Evolutionary conservation across 768 basidiomycete species (phyloP), one percentile per base, ranked within the genome.

Genomic region (Podaxis sp.): DNA sequence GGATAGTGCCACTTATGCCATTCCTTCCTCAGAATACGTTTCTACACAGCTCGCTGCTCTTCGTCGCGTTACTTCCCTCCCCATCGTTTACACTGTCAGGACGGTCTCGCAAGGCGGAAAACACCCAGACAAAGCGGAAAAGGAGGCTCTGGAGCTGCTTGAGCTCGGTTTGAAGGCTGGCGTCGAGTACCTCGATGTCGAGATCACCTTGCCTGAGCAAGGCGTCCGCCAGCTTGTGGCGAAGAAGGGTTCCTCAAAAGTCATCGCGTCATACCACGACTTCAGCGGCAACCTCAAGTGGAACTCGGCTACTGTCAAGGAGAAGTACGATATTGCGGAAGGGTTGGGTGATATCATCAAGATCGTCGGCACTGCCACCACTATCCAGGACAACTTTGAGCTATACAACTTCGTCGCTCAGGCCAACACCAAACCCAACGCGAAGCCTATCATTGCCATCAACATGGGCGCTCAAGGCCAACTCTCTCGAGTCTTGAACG

Each of bases 261-360:
- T 98, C 69, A 88, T 99, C 62, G 91, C 94, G 0, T 97, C 95
- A 5, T 97, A 90, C 88, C 96, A 98, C 71, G 95, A 99, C 69
- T 95, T 91, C 89, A 88, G 85, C 49, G 96, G 96, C 2, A 78
- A 80, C 12, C 81, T 96, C 78, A 83, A 84, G 66, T 99, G 96
- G 96, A 82, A 87, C 66, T 81, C 89, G 17, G 74, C 82, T 4
- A 72, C 79, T 26, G 85, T 90, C 50, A 82, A 84, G 68, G 83
- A 87, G 62, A 91, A 90, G 70, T 92, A 91, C 72, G 80, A 82
- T 26, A 67, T 84, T 28, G 92, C 91, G 1, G 75, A 80, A 49
- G 75, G 77, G 63, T 78, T 87, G 49, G 95, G 95, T 2, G 96
- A 99, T 74, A 87, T 99, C 40, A 81, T 95, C 77, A 99, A 99